Evolutionary conservation across 2,329 filamentous ascomycete species (phyloP), one percentile per base, ranked within the genome.

Genomic region (Penicillium olsonii): DNA sequence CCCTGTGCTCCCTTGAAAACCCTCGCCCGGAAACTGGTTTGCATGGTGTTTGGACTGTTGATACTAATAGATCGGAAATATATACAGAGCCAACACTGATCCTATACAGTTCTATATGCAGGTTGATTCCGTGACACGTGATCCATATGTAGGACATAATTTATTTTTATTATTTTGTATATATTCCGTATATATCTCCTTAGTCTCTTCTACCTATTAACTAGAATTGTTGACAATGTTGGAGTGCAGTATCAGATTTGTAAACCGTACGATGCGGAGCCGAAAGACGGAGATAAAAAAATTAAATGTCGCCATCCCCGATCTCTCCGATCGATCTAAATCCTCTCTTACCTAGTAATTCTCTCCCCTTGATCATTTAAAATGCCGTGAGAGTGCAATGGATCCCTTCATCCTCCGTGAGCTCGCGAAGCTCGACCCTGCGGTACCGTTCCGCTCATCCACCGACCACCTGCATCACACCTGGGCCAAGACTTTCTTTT

Each of bases 401-500:
- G 75, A 81, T 63, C 69, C 74, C 59, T 56, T 66, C 51, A 70
- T 85, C 55, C 60, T 73, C 50, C 72, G 74, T 53, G 84, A 87
- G 68, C 75, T 87, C 54, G 74, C 77, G 27, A 78, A 76, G 55
- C 78, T 83, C 66, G 78, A 85, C 63, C 78, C 82, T 58, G 71
- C 76, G 50, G 72, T 94, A 33, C 84, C 90, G 37, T 96, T 97
- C 75, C 88, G 87, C 68, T 88, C 89, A 5, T 80, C 79, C 50
- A 76, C 81, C 52, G 77, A 82, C 45, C 85, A 97, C 70, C 74
- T 85, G 41, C 94, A 97, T 75, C 86, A 87, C 63, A 99, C 94
- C 17, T 99, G 94, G 94, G 94, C 94, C 33, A 86, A 87, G 66
- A 97, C 94, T 42, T 96, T 95, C 75, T 86, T 88, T 64, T 94